Evolutionary conservation across 805 yeast species (phyloP).

Genomic region (Suhomyces faveliae): DNA sequence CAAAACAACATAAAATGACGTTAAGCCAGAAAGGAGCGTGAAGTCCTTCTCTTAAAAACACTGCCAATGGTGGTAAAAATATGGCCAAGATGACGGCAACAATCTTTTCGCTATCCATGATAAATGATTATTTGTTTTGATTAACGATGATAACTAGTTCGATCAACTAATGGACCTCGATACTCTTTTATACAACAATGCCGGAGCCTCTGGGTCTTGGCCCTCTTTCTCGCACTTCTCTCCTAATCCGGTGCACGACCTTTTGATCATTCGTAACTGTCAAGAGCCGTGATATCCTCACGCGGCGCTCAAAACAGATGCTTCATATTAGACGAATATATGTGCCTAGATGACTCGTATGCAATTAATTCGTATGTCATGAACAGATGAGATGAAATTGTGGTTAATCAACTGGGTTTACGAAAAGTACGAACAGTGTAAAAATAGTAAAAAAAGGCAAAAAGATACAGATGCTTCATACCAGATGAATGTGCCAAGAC

Average conservation of each 20-base stretch:
- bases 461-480: too few relatives aligned
- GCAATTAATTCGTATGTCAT: too few relatives aligned
- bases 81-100: slow-evolving; percentile 48
- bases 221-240: not conserved
- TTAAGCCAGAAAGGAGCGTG: slow-evolving; percentile 65
- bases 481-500: too few relatives aligned
- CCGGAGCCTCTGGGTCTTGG: not conserved
- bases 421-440: too few relatives aligned
- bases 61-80: slow-evolving; percentile 75
- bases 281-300: not conserved
- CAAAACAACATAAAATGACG: slow-evolving; percentile 57
- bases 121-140: not conserved
- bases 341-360: too few relatives aligned
- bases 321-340: not conserved
- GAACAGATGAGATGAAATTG: too few relatives aligned
- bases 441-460: too few relatives aligned
- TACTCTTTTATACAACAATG: not conserved
- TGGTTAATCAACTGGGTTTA: too few relatives aligned
- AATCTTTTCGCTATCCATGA: slow-evolving; percentile 43
- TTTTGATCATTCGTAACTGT: not conserved
- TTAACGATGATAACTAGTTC: not conserved
- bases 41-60: slow-evolving; percentile 65
- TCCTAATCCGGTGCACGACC: not conserved
- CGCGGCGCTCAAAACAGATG: not conserved
- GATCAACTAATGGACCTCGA: not conserved